These are phyloP conservation scores for Geosmithia morbida DNA, from an alignment of 2,329 filamentous ascomycete genomes.

Conservation along the genomic window DNA sequence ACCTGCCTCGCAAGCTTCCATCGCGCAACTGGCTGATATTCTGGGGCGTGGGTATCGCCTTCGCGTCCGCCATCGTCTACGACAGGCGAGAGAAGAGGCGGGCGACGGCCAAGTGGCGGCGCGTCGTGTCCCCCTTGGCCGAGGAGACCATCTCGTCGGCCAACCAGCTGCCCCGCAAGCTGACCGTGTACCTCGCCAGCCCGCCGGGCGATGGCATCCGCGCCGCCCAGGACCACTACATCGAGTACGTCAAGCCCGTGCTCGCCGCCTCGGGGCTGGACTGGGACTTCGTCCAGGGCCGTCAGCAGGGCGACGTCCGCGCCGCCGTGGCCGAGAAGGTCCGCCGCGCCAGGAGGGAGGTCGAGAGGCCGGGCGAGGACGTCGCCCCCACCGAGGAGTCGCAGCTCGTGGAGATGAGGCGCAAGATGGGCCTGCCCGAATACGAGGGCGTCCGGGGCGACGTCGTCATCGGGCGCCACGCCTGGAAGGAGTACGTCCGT, in stretches of 20 bases:
- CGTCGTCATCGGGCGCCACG: slow-evolving; percentile 75
- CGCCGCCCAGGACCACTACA: slow-evolving; percentile 83
- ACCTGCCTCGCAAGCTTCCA: slow-evolving; percentile 69
- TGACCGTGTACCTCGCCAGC: slow-evolving; percentile 75
- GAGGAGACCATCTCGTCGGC: slow-evolving; percentile 55
- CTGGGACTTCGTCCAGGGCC: slow-evolving; percentile 90
- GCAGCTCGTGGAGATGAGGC: slow-evolving; percentile 47
- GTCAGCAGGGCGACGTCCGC: slow-evolving; percentile 83
- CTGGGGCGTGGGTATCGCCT: slow-evolving; percentile 61
- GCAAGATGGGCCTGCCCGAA: slow-evolving; percentile 51
- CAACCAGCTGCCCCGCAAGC: slow-evolving; percentile 62
- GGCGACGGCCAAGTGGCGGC: slow-evolving; percentile 74
- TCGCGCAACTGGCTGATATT: slow-evolving; percentile 99
- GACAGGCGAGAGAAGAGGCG: slow-evolving; percentile 83
- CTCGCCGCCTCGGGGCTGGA: slow-evolving; percentile 81
- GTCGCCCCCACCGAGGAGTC: slow-evolving; percentile 34
- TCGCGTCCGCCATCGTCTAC: slow-evolving; percentile 73
- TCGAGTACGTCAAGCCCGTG: slow-evolving; percentile 89
- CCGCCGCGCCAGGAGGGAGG: slow-evolving; percentile 51
- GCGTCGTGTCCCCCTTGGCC: slow-evolving; percentile 71
- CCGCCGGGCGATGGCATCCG: slow-evolving; percentile 79
- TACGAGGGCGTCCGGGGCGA: slow-evolving; percentile 69
- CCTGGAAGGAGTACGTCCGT: slow-evolving; percentile 95
- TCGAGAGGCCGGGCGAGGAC: slow-evolving; percentile 33
- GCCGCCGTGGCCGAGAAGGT: slow-evolving; percentile 79